Base-by-base conservation (phyloP, 148 eudicot genomes). In the Arctostaphylos glauca region DNA sequence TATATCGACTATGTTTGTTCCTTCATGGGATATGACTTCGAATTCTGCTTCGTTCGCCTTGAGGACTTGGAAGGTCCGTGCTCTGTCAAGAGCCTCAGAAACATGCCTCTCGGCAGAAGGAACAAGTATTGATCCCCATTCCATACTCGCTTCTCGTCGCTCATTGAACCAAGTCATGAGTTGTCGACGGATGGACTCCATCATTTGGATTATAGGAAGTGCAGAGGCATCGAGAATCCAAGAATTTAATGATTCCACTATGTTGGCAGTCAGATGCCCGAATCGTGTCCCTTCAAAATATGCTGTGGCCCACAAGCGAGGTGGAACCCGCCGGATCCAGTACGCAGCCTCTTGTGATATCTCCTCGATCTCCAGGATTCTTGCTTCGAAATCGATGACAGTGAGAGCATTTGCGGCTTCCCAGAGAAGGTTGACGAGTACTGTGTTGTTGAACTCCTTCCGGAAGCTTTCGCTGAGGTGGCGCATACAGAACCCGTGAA, bases 141-240 rank as follows among this genome's bases (percentile, higher is more conserved):
- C 90, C 91, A 89, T 90, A 82, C 93, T 89, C 12, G 82, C 79
- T 82, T 91, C 92, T 50, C 94, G 92, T 13, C 97, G 84, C 78
- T 93, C 94, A 41, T 92, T 90, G 83, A 93, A 93, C 94, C 94
- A 93, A 62, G 88, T 90, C 92, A 90, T 91, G 38, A 93, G 85
- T 70, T 91, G 92, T 77, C 94, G 83, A 41, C 94, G 87, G 49
- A 93, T 90, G 55, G 85, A 86, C 84, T 93, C 97, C 97, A 93
- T 93, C 97, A 91, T 90, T 66, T 93, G 94, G 9, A 91, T 85
- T 15, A 93, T 87, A 3, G 97, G 94, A 50, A 91, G 88, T 9
- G 87, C 88, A 19, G 89, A 89, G 9, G 92, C 89, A 82, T 93
- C 94, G 0, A 85, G 80, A 56, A 90, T 87, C 96, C 96, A 93